A percentile compares a stretch with the other conserved stretches of the same genome.
Evolutionary conservation across 2,329 filamentous ascomycete species (phyloP).

Genomic region (Diaporthe sp.): DNA sequence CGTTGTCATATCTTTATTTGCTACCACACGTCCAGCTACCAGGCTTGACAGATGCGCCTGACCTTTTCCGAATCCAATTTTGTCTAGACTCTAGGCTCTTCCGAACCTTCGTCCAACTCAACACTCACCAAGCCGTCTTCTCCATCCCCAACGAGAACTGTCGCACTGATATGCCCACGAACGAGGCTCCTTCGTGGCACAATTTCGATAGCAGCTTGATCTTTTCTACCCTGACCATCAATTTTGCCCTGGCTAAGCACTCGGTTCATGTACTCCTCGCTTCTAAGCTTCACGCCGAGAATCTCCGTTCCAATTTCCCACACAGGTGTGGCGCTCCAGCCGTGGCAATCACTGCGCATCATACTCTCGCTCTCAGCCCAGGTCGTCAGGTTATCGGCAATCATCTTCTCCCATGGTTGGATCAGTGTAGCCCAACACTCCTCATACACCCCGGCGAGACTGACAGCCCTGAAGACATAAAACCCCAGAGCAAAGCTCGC

Average conservation of each 20-base stretch:
- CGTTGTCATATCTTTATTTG: too few relatives aligned
- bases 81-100: neutral
- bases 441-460: conserved; percentile 44
- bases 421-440: conserved; percentile 42
- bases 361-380: conserved; percentile 46
- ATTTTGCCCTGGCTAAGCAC: neutral
- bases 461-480: conserved; percentile 45
- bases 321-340: conserved; percentile 45
- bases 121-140: neutral
- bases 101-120: neutral
- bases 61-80: neutral
- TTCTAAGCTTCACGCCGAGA: conserved; percentile 18
- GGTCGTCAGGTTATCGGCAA: conserved; percentile 45
- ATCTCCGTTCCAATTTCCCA: conserved; percentile 45
- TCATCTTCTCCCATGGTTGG: conserved; percentile 45
- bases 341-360: conserved; percentile 46
- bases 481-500: conserved; percentile 44
- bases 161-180: neutral
- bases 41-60: neutral
- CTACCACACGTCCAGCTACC: neutral
- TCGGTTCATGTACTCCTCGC: conserved; percentile 2
- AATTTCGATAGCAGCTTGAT: neutral
- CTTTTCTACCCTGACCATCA: neutral
- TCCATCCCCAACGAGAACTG: neutral
- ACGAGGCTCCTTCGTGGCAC: neutral